Conservation (phyloP, 164 flowering plant genomes). For the Buxus sempervirens region DNA sequence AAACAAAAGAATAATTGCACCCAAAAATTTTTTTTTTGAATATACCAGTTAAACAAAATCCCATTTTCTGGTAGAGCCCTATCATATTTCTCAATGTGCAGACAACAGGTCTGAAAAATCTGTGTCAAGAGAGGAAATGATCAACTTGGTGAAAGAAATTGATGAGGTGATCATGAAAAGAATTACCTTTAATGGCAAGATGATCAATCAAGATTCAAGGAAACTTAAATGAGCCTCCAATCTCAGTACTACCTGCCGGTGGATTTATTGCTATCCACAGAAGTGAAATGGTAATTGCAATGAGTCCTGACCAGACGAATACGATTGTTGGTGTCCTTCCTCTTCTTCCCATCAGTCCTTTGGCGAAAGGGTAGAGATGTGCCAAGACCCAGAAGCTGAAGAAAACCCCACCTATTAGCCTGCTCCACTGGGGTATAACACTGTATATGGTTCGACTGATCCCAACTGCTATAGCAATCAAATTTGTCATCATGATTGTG, state of each 20-base stretch:
- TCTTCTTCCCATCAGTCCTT: constrained; percentile 70
- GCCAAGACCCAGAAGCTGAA: constrained; percentile 75
- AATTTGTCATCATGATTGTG: constrained; percentile 54
- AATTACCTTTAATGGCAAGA: too few relatives aligned
- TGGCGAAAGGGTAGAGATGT: constrained; percentile 69
- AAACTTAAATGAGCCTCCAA: too few relatives aligned
- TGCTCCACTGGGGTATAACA: constrained; percentile 56
- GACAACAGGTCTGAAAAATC: too few relatives aligned
- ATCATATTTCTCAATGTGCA: too few relatives aligned
- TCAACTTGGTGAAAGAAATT: too few relatives aligned
- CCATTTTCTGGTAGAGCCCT: too few relatives aligned
- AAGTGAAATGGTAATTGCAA: constrained; percentile 61
- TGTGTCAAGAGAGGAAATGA: too few relatives aligned
- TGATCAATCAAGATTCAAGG: too few relatives aligned
- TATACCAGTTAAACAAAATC: too few relatives aligned
- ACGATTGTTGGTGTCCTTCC: constrained; percentile 69
- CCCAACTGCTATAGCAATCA: constrained; percentile 59
- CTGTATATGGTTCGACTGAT: constrained; percentile 56
- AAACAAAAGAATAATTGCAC: too few relatives aligned
- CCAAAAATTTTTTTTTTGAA: too few relatives aligned
- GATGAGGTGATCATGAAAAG: too few relatives aligned
- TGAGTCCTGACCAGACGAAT: constrained; percentile 65
- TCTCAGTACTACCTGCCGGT: constrained; percentile 27
- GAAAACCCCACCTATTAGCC: constrained; percentile 56
- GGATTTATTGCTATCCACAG: constrained; percentile 67